Evolutionary conservation across 352 stramenopile genomes (phyloP), one percentile per base, ranked within the genome.

Genomic region (Globisporangium rhizosaccharum): DNA sequence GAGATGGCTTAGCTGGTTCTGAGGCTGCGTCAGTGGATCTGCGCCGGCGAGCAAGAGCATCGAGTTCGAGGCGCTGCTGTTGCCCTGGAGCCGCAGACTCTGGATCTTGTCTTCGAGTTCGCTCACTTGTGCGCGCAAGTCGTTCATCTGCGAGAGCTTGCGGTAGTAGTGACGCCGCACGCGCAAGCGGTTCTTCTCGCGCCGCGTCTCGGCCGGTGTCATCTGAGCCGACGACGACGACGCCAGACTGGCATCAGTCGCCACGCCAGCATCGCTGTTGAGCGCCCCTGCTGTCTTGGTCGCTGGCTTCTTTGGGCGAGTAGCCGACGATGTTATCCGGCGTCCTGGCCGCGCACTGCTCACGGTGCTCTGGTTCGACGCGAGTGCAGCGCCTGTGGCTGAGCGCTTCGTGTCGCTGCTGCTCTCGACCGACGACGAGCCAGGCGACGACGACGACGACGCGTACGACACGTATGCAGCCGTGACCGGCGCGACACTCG

Each of bases 131-230:
- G 53, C 46, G 15, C 60, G 60, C 47, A 66, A 41, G 37, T 61
- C 53, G 26, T 66, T 66, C 60, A 66, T 66, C 25, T 61, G 60
- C 48, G 49, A 47, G 18, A 61, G 47, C 15, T 66, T 66, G 45
- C 60, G 60, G 37, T 66, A 61, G 53, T 66, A 66, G 37, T 66
- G 60, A 8, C 60, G 60, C 26, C 60, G 60, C n/a, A 66, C 60
- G 46, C 60, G 60, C 41, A 66, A 42, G 23, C 60, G 60, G 41
- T 66, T 66, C 53, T 61, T 60, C 49, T 66, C 60, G 7, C 60
- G 53, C 2, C 53, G 60, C 45, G 49, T 44, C 25, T 66, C 60
- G 15, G 51, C 51, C 2, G 58, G 33, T 14, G 58, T 54, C n/a
- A 46, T 4, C 20, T 45, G 18, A 10, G 26, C 20, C 23, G 52